A percentile compares a stretch with the other conserved stretches of the same genome.
These are phyloP conservation scores for Fusarium xyrophilum DNA, from an alignment of 2,329 filamentous ascomycete species.

Conservation along the genomic window DNA sequence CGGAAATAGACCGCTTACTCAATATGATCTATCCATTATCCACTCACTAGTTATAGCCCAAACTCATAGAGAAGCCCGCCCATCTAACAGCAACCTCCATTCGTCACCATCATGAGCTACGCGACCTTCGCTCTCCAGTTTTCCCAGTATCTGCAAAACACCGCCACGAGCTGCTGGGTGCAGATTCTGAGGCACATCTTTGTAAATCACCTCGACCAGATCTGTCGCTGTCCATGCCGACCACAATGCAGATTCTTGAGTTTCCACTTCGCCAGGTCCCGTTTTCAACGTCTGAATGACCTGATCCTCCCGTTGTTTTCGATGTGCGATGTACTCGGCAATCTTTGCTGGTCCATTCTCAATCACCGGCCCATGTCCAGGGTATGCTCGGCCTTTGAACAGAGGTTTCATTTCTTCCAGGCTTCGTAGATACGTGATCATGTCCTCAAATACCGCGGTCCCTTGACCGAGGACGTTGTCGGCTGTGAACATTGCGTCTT, in stretches of 20 bases:
- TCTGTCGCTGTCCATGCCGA: constrained; percentile 74
- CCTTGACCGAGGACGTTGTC: constrained; percentile 90
- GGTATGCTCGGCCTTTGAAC: constrained; percentile 77
- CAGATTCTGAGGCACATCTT: constrained; percentile 75
- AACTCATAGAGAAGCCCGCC: constrained; percentile 36
- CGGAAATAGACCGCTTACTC: not conserved
- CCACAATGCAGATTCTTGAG: constrained; percentile 28
- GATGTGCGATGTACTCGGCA: constrained; percentile 81
- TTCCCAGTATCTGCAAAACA: constrained; percentile 78
- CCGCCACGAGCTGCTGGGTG: constrained; percentile 79
- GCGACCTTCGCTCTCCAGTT: constrained; percentile 77
- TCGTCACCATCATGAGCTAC: constrained; percentile 53
- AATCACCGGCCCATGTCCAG: constrained; percentile 84
- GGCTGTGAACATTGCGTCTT: constrained; percentile 85
- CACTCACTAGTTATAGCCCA: not conserved
- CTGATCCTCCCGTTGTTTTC: constrained; percentile 79
- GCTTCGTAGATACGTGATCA: constrained; percentile 71
- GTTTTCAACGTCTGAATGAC: constrained; percentile 67
- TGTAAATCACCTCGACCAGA: constrained; percentile 88
- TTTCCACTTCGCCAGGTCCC: constrained; percentile 45
- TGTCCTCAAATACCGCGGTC: constrained; percentile 83
- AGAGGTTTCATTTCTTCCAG: constrained; percentile 72
- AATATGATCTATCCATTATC: not conserved
- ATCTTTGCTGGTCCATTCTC: constrained; percentile 76
- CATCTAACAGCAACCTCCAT: constrained; percentile 41